Evolutionary conservation across 2,329 filamentous ascomycete species (phyloP).

Genomic region (Ophiostoma montium): DNA sequence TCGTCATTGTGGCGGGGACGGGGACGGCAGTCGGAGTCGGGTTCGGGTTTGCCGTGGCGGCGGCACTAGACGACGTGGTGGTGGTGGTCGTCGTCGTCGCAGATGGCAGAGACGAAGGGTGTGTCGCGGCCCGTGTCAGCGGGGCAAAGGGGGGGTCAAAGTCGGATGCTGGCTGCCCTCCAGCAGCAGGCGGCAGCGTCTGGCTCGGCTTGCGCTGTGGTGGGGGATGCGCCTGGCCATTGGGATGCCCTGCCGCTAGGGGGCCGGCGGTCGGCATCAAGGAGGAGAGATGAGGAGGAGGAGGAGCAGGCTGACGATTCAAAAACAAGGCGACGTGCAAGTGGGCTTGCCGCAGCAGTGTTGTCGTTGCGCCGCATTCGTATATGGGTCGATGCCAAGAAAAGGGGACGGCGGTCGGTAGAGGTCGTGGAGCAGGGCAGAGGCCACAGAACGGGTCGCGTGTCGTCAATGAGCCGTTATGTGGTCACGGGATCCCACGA

Average conservation of each 20-base stretch:
- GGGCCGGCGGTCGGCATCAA: not conserved
- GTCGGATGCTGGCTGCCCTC: constrained; percentile 10
- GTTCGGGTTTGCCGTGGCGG: not conserved
- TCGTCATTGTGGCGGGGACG: constrained; percentile 7
- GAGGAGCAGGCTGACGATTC: not conserved
- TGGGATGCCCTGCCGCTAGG: not conserved
- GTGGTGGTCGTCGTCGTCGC: not conserved
- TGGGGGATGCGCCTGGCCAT: not conserved
- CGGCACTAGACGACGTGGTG: not conserved
- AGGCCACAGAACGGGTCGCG: not conserved
- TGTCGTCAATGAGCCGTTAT: not conserved
- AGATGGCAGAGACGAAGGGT: constrained; percentile 20
- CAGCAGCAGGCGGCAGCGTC: not conserved
- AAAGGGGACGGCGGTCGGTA: not conserved
- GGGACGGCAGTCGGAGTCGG: constrained; percentile 1
- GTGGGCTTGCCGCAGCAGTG: no score
- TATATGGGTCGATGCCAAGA: no score
- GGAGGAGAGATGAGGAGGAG: no score
- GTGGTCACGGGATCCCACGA: not conserved
- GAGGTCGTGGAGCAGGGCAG: no score
- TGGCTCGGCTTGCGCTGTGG: not conserved
- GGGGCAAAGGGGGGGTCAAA: constrained; percentile 16
- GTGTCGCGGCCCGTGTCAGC: constrained; percentile 27
- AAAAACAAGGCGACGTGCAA: not conserved
- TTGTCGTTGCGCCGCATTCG: no score